Evolutionary conservation across 345 rosid species (phyloP).

Genomic region (Salix arbutifolia): DNA sequence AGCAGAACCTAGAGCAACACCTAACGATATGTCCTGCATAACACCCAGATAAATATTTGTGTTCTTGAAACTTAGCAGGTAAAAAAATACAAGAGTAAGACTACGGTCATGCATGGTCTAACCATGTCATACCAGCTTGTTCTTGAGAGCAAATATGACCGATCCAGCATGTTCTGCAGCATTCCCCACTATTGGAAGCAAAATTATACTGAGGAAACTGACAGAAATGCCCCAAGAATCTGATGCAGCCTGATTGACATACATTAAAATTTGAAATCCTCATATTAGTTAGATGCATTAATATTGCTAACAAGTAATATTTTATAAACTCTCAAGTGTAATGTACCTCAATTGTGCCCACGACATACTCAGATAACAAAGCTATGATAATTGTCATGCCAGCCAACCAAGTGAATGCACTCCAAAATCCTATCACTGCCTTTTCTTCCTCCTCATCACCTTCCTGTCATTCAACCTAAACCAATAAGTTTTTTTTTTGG

Average conservation of each 20-base stretch:
- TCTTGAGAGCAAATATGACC: conserved; percentile 75
- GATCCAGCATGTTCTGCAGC: conserved; percentile 99
- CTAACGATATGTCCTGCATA: conserved; percentile 77
- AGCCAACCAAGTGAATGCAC: conserved; percentile 67
- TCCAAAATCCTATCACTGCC: conserved; percentile 78
- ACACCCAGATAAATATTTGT: not conserved
- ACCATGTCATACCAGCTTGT: conserved; percentile 58
- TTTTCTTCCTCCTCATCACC: conserved; percentile 55
- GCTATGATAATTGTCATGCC: conserved; percentile 77
- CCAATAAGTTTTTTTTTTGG: too few relatives aligned
- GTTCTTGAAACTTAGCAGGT: too few relatives aligned
- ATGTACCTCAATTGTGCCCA: conserved; percentile 83
- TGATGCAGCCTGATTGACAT: conserved; percentile 62
- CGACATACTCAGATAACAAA: conserved; percentile 75
- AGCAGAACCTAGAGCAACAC: conserved; percentile 88
- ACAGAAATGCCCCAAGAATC: conserved; percentile 86
- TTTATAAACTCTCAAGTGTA: not conserved
- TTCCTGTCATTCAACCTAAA: conserved; percentile 26
- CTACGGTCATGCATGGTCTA: not conserved
- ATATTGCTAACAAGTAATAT: not conserved
- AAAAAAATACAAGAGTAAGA: not conserved
- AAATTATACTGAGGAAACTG: conserved; percentile 75
- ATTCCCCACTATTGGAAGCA: conserved; percentile 89
- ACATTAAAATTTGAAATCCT: not conserved
- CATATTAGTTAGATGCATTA: not conserved